These are phyloP conservation scores for Inonotus obliquus DNA, from an alignment of 1,284 basidiomycete species.

Conservation along the genomic window DNA sequence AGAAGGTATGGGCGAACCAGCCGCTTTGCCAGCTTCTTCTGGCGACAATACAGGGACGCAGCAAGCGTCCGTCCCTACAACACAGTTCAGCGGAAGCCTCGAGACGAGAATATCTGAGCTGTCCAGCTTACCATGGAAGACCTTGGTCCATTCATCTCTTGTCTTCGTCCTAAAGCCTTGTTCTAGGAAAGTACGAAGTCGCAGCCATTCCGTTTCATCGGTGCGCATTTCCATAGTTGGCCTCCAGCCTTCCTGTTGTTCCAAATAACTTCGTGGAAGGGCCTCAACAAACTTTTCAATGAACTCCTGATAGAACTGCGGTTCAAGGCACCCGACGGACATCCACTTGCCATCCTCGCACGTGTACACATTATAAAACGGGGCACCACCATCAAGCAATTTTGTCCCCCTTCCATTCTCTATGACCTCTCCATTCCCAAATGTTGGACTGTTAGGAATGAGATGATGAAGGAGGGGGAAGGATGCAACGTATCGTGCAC, in stretches of 20 bases:
- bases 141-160: conserved; percentile 64
- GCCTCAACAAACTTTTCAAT: conserved; percentile 51
- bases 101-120: not conserved
- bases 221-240: conserved; percentile 49
- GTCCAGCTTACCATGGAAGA: conserved; percentile 54
- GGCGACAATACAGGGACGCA: conserved; percentile 69
- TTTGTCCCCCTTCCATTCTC: conserved; percentile 53
- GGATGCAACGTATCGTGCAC: conserved; percentile 69
- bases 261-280: conserved; percentile 35
- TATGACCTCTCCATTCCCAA: conserved; percentile 29
- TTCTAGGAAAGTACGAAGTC: conserved; percentile 52
- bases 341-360: conserved; percentile 73
- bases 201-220: conserved; percentile 56
- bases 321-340: conserved; percentile 72
- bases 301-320: conserved; percentile 63
- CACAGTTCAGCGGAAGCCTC: not conserved
- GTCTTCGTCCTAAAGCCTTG: conserved; percentile 57
- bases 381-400: conserved; percentile 72
- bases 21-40: conserved; percentile 43
- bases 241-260: conserved; percentile 44
- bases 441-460: conserved; percentile 31
- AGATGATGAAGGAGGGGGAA: conserved; percentile 58
- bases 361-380: conserved; percentile 73
- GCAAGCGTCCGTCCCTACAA: conserved; percentile 69
- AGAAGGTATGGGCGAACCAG: conserved; percentile 32